Conservation (phyloP, 1,139 yeast species). For the Debaryomyces psychrophilus region DNA sequence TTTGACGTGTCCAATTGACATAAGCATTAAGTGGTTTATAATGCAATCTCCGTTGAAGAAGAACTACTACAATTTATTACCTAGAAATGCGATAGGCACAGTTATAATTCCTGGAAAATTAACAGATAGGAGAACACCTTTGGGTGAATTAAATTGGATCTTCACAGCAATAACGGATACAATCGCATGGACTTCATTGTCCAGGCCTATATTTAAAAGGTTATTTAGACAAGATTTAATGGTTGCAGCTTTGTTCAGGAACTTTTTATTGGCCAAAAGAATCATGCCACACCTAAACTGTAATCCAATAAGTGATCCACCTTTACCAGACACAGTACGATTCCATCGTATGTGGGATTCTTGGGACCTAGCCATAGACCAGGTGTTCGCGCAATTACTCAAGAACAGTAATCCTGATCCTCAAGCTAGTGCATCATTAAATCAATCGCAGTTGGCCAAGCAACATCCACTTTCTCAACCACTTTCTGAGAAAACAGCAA, state of each 20-base stretch:
- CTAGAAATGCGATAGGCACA: constrained; percentile 58
- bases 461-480: constrained; percentile 15
- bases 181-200: constrained; percentile 94
- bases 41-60: constrained; percentile 76
- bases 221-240: constrained; percentile 93
- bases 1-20: constrained; percentile 92
- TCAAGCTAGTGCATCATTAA: constrained; percentile 13
- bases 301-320: constrained; percentile 94
- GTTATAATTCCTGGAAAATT: constrained; percentile 85
- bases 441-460: constrained; percentile 2
- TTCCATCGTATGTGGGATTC: constrained; percentile 97
- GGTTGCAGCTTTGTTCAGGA: constrained; percentile 94
- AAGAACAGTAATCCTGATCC: constrained; percentile 35
- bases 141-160: constrained; percentile 97
- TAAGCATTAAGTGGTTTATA: constrained; percentile 89
- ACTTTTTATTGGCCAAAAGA: constrained; percentile 86
- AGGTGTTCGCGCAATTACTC: constrained; percentile 75
- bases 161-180: constrained; percentile 98
- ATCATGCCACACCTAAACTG: constrained; percentile 94
- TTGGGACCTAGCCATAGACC: constrained; percentile 97
- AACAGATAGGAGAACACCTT: constrained; percentile 90
- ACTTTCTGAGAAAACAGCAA: constrained; percentile 23
- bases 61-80: constrained; percentile 59
- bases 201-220: constrained; percentile 85
- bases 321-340: constrained; percentile 77